Conservation (phyloP, 2,329 filamentous ascomycete genomes). For the Alternaria sp. region DNA sequence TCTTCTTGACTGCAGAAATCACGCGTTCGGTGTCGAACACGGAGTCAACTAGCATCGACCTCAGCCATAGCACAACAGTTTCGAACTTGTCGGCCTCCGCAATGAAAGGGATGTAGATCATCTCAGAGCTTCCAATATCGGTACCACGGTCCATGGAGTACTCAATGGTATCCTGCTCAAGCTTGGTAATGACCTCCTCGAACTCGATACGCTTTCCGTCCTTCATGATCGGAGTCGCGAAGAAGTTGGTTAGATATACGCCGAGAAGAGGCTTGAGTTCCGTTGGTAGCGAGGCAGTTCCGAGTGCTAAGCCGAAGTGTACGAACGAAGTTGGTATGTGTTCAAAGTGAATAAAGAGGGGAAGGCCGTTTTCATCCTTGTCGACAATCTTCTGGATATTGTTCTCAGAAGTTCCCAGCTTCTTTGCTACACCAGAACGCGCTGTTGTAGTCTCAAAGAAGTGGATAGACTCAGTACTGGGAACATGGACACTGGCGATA, state of each 20-base stretch:
- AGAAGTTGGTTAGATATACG: constrained; percentile 90
- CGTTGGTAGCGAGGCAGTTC: constrained; percentile 77
- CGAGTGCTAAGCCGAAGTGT: constrained; percentile 79
- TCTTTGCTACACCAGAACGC: constrained; percentile 77
- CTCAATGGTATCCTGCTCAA: constrained; percentile 89
- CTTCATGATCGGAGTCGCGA: constrained; percentile 83
- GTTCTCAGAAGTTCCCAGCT: constrained; percentile 71
- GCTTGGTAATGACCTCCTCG: constrained; percentile 87
- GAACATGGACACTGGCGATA: constrained; percentile 82
- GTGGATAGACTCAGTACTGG: constrained; percentile 87
- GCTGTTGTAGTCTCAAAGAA: constrained; percentile 91
- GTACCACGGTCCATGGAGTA: constrained; percentile 76
- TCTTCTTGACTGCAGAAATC: constrained; percentile 72
- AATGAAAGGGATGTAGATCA: constrained; percentile 80
- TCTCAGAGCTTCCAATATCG: constrained; percentile 78
- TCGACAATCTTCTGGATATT: constrained; percentile 79
- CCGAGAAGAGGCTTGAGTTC: constrained; percentile 83
- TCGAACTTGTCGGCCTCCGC: constrained; percentile 88
- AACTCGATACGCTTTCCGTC: constrained; percentile 81
- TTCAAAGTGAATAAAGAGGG: constrained; percentile 96
- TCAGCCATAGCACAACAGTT: constrained; percentile 81
- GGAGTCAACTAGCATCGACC: constrained; percentile 84
- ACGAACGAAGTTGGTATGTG: constrained; percentile 94
- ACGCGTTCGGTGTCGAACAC: constrained; percentile 78
- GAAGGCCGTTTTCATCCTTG: constrained; percentile 66